A percentile compares a stretch with the other conserved stretches of the same genome.
These are phyloP conservation scores for Fusarium sp. DNA, from an alignment of 2,329 filamentous ascomycete genomes.

Conservation along the genomic window DNA sequence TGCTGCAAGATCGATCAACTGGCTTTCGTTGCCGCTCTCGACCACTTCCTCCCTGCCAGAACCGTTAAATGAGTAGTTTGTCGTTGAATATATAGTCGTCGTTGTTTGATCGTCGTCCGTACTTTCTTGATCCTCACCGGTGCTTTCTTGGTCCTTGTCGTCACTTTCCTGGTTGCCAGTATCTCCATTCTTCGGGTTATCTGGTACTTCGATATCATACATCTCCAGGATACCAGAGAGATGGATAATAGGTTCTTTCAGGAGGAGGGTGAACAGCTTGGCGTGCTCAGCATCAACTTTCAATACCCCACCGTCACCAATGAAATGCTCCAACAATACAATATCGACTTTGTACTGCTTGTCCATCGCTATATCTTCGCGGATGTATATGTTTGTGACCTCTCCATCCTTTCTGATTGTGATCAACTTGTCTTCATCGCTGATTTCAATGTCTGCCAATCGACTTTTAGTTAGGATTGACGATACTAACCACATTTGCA, in stretches of 20 bases:
- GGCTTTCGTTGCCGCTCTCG: neutral
- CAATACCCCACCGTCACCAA: too few species aligned
- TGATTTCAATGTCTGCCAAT: neutral
- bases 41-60: neutral
- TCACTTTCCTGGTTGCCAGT: neutral
- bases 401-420: accelerated
- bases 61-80: neutral
- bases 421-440: neutral
- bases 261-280: neutral
- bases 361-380: neutral
- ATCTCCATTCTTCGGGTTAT: neutral
- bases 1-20: neutral
- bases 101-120: too few species aligned
- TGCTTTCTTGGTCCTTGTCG: neutral
- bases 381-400: neutral
- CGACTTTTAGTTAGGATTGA: neutral
- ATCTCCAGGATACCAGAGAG: accelerated
- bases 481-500: neutral
- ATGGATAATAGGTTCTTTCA: neutral
- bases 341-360: neutral
- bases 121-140: too few species aligned
- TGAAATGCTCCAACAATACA: too few species aligned
- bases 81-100: too few species aligned
- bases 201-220: neutral
- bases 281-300: too few species aligned